These are phyloP conservation scores for Calonectria henricotiae DNA, from an alignment of 2,329 filamentous ascomycete species.

Conservation along the genomic window DNA sequence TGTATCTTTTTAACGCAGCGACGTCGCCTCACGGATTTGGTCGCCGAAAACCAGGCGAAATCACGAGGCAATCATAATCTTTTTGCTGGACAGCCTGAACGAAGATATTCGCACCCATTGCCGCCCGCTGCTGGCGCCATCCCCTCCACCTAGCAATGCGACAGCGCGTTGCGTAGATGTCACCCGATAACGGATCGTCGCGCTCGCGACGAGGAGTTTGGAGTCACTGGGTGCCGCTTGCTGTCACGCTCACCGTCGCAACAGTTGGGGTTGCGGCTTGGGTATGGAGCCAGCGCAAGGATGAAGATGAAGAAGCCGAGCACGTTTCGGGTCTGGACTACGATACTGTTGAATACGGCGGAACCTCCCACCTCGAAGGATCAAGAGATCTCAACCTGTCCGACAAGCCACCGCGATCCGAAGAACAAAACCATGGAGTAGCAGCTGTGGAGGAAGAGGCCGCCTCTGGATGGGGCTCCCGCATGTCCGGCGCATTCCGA, in stretches of 20 bases:
- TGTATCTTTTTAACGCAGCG: constrained; percentile 39
- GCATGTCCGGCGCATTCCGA: constrained; percentile 86
- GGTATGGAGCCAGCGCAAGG: constrained; percentile 92
- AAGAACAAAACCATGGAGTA: constrained; percentile 64
- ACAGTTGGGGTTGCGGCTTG: constrained; percentile 90
- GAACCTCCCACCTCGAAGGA: constrained; percentile 69
- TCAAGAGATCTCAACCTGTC: constrained; percentile 57
- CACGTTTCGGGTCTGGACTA: constrained; percentile 68
- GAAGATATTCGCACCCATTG: constrained; percentile 37
- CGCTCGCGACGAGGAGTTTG: constrained; percentile 76
- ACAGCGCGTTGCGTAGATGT: constrained; percentile 66
- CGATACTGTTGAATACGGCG: constrained; percentile 68
- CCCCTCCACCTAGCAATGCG: constrained; percentile 56
- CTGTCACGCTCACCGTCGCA: constrained; percentile 88
- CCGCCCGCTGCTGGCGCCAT: constrained; percentile 43
- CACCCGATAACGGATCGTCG: constrained; percentile 74
- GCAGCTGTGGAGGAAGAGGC: constrained; percentile 52
- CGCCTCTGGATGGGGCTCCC: constrained; percentile 77
- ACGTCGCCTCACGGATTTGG: constrained; percentile 30
- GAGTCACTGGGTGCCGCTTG: constrained; percentile 91
- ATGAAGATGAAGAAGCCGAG: constrained; percentile 78
- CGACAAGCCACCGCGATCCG: constrained; percentile 59
- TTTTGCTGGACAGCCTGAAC: constrained; percentile 32
- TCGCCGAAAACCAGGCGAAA: constrained; percentile 34
- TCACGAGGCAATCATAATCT: constrained; percentile 20